Base-by-base conservation (phyloP, 2,329 filamentous ascomycete genomes). In the Hortaea sp. region DNA sequence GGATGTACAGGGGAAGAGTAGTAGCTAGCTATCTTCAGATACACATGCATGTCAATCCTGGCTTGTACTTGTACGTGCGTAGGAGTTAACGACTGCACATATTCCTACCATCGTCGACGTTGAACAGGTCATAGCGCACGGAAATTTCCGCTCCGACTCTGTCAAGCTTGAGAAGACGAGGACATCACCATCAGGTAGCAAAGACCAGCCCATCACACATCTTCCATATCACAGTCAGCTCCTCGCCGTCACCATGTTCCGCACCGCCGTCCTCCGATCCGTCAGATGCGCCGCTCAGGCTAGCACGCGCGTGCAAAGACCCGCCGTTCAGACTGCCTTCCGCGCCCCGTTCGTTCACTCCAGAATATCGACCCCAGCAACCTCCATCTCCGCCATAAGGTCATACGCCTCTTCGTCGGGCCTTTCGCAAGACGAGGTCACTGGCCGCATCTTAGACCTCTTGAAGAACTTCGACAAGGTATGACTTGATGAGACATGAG, bases 401-500 rank as follows among this genome's bases (percentile, higher is more conserved):
- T 85, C 81, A 75, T 98, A 98, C 75, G 88, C 89, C 57, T 85
- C 90, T 45, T 82, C 78, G 50, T 79, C 82, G 54, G 82, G 83
- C 57, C 79, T 97, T 55, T 76, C 79, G 62, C 84, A 88, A 76
- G 75, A 82, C 47, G 88, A 95, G 74, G 85, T 95, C 48, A 84
- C 94, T 74, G 87, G 86, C 51, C 81, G 90, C 66, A 95, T 97
- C 76, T 78, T 94, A 68, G 85, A 88, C 70, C 76, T 98, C 63
- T 71, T 98, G 70, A 84, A 88, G 74, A 90, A 89, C 69, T 98
- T 97, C 68, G 92, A 98, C 75, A 98, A 98, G 85, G 86, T 89
- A 68, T 58, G 74, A 30, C 35, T 20, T 20, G 20, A 20, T 20
- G 20, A 20, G 20, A 20, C 20, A 20, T 20, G 20, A 20, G 20